Base-by-base conservation (phyloP, 768 basidiomycete species). In the Tremella mesenterica region DNA sequence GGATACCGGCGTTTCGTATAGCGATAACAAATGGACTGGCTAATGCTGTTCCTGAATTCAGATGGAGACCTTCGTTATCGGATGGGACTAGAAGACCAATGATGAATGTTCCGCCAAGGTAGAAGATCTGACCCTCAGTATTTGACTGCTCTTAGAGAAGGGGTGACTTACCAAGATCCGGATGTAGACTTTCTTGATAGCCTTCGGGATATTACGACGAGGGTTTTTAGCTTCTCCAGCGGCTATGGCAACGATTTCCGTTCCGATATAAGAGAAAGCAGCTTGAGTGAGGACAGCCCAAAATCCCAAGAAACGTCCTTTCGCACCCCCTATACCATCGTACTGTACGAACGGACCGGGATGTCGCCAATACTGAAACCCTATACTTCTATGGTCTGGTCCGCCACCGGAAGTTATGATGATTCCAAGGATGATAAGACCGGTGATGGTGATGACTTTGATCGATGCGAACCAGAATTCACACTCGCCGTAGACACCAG, bases 21-120 rank as follows among this genome's bases (percentile, higher is more conserved):
- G 91, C 93, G 60, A 97, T 88, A 59, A 95, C 91, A 74, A 91
- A 95, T 1, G 92, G 86, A 38, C 86, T 86, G 9, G 29, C 12
- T 1, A 82, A 81, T 13, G 85, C 83, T 16, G 81, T 84, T 26
- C 82, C 81, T 39, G 72, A 71, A 31, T 48, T 38, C 4, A 48
- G 48, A 23, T 56, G 51, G 1, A 73, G 57, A 1, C 47, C 26
- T 1, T 57, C 52, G 16, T 64, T 58, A 54, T 63, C 57, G 28
- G 55, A 61, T 1, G 63, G 53, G n/a, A 72, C 70, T 46, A 71
- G 56, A 27, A 73, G 43, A 16, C 71, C 67, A 43, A 73, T 60
- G 57, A 70, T 36, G 43, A 73, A 53, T 25, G 63, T 52, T 20
- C 52, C 44, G 23, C 63, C 65, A 47, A 78, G 65, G 70, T 74